phyloP scores from a whole-genome alignment of 768 basidiomycete species.

The Cubamyces lactineus region DNA sequence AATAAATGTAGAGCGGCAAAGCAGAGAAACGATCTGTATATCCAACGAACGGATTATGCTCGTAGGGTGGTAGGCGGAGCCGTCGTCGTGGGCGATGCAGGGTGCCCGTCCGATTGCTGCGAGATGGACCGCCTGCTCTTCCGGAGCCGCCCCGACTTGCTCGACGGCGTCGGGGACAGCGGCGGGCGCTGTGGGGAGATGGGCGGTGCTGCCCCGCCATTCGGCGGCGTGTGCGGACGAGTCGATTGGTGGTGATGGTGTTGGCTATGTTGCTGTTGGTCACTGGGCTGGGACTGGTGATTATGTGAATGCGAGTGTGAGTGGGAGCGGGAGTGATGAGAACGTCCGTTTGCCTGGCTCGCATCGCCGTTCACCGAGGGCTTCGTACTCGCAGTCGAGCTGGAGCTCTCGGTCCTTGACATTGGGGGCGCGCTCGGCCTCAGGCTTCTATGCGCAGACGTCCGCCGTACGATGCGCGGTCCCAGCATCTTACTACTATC shows the following conservation, averaged over 20 bases:
- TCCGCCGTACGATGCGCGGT: slow-evolving; percentile 29
- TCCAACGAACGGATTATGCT: background rate
- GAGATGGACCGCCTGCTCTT: slow-evolving; percentile 25
- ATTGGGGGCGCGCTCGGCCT: slow-evolving; percentile 10
- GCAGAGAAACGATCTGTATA: background rate
- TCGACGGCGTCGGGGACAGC: slow-evolving; percentile 18
- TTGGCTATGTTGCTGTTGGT: too few relatives aligned
- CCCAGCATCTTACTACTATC: slow-evolving; percentile 22
- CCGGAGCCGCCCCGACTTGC: slow-evolving; percentile 19
- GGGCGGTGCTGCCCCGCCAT: slow-evolving; percentile 6
- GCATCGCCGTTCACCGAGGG: slow-evolving; percentile 10
- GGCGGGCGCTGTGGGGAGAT: slow-evolving; percentile 14
- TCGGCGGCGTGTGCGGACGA: slow-evolving; percentile 9
- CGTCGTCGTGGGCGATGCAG: background rate
- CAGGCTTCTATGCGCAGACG: slow-evolving; percentile 23
- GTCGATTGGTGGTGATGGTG: background rate
- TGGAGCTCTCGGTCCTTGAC: slow-evolving; percentile 23
- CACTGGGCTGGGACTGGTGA: background rate
- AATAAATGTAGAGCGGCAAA: slow-evolving; percentile 1
- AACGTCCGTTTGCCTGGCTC: slow-evolving; percentile 1
- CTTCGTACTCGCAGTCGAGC: slow-evolving; percentile 10
- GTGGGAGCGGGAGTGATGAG: background rate
- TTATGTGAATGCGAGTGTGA: background rate
- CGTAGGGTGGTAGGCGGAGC: slow-evolving; percentile 1
- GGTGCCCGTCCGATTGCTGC: slow-evolving; percentile 19